Percentiles rank a stretch among this genome's conserved stretches.
These are phyloP conservation scores for Adansonia rubrostipa DNA, from an alignment of 441 rosid genomes.

Conservation along the genomic window DNA sequence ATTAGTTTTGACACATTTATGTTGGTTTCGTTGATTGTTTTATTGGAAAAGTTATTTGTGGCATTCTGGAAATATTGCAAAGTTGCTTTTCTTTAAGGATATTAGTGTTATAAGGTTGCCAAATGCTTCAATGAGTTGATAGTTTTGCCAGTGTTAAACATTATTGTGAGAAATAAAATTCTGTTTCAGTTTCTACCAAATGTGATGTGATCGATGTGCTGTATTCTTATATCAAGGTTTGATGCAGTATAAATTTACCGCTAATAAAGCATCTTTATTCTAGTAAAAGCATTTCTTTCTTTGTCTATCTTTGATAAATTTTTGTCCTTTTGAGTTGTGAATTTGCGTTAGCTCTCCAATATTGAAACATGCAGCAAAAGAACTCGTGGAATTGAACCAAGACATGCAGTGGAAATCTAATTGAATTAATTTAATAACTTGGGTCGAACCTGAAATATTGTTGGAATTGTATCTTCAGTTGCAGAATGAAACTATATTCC, in stretches of 20 bases:
- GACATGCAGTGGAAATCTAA: background rate
- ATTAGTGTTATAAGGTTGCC: background rate
- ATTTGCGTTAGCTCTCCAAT: background rate
- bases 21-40: background rate
- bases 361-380: background rate
- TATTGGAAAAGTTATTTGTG: background rate
- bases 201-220: background rate
- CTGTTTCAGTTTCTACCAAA: too few species aligned
- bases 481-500: background rate
- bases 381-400: background rate
- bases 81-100: background rate
- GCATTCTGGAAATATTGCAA: background rate
- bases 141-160: background rate
- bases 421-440: background rate
- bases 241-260: background rate
- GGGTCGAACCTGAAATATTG: background rate
- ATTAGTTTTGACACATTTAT: conserved; percentile 3
- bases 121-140: background rate
- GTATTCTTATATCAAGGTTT: background rate
- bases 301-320: background rate
- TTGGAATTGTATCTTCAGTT: background rate
- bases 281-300: background rate
- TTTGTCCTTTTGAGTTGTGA: background rate
- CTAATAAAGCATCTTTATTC: background rate
- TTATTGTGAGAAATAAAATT: background rate